These are phyloP conservation scores for Parafenestella ontariensis DNA, from an alignment of 2,329 filamentous ascomycete species.

Conservation along the genomic window DNA sequence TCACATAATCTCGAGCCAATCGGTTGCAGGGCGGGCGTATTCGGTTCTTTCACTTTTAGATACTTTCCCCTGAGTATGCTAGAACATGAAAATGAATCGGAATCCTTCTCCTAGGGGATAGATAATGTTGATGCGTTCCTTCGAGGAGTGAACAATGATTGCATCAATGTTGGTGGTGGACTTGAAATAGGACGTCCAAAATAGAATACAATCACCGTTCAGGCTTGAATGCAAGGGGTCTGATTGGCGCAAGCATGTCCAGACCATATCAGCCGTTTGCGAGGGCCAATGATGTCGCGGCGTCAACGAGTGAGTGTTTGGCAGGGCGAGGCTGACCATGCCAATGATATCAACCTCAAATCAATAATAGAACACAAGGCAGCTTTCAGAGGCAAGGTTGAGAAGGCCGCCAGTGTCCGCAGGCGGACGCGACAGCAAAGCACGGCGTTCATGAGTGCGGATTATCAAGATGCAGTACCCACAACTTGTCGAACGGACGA, in stretches of 20 bases:
- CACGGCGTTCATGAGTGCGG: neutral
- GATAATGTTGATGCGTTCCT: neutral
- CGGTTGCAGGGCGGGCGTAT: neutral
- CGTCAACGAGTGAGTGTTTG: too few species aligned
- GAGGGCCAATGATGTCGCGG: neutral
- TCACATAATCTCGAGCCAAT: neutral
- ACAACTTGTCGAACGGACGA: neutral
- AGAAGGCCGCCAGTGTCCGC: neutral
- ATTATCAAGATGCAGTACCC: neutral
- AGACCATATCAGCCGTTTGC: neutral
- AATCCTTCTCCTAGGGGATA: neutral
- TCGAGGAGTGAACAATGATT: neutral
- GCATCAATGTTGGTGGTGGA: neutral
- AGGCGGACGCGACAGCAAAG: neutral
- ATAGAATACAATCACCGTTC: neutral
- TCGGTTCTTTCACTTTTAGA: neutral
- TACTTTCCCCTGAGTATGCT: neutral
- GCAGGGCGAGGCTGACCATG: too few species aligned
- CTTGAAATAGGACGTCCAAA: neutral
- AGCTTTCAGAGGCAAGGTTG: neutral
- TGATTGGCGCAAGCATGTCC: neutral
- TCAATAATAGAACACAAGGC: neutral
- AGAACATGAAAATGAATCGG: neutral
- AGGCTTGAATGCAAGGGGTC: neutral
- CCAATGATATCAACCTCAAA: too few species aligned